phyloP scores from a whole-genome alignment of 495 filamentous ascomycete species.

The Trichoderma parareesei region DNA sequence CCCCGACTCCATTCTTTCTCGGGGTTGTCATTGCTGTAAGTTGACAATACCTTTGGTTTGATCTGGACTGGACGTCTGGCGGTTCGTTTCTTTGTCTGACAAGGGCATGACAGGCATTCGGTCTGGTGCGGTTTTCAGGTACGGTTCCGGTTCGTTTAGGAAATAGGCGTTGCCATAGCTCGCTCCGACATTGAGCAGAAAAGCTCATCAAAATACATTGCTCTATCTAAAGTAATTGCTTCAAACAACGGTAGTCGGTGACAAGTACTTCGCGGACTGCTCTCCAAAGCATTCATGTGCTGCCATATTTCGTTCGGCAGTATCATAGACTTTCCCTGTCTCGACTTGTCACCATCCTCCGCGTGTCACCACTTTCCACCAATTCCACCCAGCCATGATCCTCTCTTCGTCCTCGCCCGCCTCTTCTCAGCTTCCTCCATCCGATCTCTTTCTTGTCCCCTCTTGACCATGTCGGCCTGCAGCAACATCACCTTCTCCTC shows the following conservation, averaged over 20 bases:
- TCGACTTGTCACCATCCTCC: background rate
- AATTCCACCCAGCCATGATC: slow-evolving; percentile 9
- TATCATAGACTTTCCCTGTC: too few relatives aligned
- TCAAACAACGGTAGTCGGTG: too few relatives aligned
- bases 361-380: background rate
- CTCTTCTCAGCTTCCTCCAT: slow-evolving; percentile 12
- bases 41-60: background rate
- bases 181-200: background rate
- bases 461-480: slow-evolving; percentile 16
- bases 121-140: too few relatives aligned
- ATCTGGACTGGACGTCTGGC: background rate
- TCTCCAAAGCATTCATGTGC: background rate
- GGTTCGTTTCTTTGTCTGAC: background rate
- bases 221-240: background rate
- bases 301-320: too few relatives aligned
- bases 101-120: background rate
- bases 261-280: background rate
- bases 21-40: background rate
- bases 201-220: background rate
- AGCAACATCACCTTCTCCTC: slow-evolving; percentile 26
- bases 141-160: too few relatives aligned
- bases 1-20: background rate
- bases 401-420: slow-evolving; percentile 16
- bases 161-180: background rate
- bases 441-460: slow-evolving; percentile 9